Evolutionary conservation across 768 basidiomycete species (phyloP).

Genomic region (Boletus rufocinnamomeus): DNA sequence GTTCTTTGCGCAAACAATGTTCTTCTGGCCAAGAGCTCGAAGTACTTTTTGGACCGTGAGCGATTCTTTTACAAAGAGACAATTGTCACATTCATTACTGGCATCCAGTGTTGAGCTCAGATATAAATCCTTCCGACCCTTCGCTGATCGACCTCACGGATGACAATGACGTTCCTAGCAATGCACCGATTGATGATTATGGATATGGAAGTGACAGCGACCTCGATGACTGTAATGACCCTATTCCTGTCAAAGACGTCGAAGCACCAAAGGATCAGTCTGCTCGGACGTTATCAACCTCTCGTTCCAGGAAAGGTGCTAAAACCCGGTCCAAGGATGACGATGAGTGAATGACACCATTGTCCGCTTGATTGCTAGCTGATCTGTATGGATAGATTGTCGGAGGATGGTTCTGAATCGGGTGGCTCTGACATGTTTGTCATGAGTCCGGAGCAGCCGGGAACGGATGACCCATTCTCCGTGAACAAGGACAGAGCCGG

Average conservation of each 20-base stretch:
- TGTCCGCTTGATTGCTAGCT: background rate
- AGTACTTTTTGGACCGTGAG: constrained; percentile 33
- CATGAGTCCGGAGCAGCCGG: constrained; percentile 18
- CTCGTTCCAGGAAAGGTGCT: background rate
- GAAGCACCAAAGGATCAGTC: background rate
- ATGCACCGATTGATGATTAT: constrained; percentile 24
- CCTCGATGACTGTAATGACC: constrained; percentile 31
- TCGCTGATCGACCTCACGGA: constrained; percentile 19
- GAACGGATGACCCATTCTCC: background rate
- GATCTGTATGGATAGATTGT: constrained; percentile 9
- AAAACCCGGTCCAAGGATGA: background rate
- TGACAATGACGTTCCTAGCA: constrained; percentile 10
- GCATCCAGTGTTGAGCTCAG: constrained; percentile 19
- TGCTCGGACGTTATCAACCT: background rate
- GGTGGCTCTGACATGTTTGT: constrained; percentile 20
- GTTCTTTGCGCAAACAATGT: constrained; percentile 31
- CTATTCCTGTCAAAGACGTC: background rate
- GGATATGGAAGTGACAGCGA: constrained; percentile 39
- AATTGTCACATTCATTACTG: background rate
- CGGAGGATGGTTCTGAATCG: constrained; percentile 19
- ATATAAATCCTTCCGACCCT: constrained; percentile 10
- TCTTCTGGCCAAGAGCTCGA: constrained; percentile 29
- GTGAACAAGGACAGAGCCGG: background rate
- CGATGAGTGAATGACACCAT: constrained; percentile 6
- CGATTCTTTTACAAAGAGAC: background rate